A percentile compares a stretch with the other conserved stretches of the same genome.
Conservation (phyloP, 108 stramenopile genomes). For the Hondaea fermentalgiana region DNA sequence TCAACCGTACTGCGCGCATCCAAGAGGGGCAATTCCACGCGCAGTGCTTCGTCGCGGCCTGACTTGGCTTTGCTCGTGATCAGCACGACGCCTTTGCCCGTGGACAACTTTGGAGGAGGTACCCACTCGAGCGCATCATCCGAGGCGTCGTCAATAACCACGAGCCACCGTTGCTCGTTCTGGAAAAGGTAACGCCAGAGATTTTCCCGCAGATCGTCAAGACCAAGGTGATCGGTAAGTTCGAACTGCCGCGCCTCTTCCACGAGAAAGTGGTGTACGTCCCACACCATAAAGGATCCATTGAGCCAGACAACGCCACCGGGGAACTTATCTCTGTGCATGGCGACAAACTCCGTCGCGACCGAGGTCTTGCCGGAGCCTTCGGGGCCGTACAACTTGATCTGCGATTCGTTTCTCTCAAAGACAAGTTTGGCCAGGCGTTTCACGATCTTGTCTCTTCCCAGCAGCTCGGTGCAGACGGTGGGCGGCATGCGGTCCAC, state of each 20-base stretch:
- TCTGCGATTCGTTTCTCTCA: not conserved
- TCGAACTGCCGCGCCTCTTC: not conserved
- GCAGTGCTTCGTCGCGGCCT: not conserved
- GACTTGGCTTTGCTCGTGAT: conserved; percentile 3
- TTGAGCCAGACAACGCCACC: not conserved
- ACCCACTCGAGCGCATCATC: conserved; percentile 9
- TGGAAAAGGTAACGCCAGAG: not conserved
- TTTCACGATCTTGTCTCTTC: not conserved
- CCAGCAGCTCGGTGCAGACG: not conserved
- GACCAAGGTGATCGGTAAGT: not conserved
- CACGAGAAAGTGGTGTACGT: not conserved
- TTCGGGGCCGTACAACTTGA: not conserved
- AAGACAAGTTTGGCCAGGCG: not conserved
- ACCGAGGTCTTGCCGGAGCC: not conserved
- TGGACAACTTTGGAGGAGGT: not conserved
- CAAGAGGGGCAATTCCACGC: not conserved
- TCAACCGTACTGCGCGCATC: not conserved
- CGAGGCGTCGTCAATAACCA: not conserved
- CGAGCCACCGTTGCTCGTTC: not conserved
- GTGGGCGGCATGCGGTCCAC: not conserved
- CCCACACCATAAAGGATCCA: not conserved
- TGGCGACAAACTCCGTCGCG: not conserved
- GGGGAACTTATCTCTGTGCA: not conserved
- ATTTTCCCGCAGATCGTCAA: not conserved
- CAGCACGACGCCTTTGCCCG: not conserved